Conservation (phyloP, 129 eudicot species). For the Daucus carota region DNA sequence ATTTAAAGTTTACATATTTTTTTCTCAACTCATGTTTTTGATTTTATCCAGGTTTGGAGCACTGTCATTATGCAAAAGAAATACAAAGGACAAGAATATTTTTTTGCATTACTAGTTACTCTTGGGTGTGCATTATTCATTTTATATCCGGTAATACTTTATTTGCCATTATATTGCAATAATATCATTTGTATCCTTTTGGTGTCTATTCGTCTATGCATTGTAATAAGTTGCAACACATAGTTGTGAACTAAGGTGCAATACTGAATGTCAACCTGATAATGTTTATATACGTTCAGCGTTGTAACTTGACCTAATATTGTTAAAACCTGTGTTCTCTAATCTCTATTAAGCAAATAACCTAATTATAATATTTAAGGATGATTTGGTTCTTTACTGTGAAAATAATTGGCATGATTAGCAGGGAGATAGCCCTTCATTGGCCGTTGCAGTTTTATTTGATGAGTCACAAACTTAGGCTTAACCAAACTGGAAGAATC, state of each 20-base stretch:
- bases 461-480: background rate
- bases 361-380: background rate
- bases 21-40: background rate
- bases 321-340: too few species aligned
- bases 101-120: constrained; percentile 46
- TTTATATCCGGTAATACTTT: constrained; percentile 36
- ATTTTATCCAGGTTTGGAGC: constrained; percentile 49
- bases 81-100: constrained; percentile 48
- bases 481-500: background rate
- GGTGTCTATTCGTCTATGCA: background rate
- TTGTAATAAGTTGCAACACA: background rate
- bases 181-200: constrained; percentile 4
- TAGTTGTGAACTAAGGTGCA: background rate
- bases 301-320: background rate
- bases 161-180: constrained; percentile 33
- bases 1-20: background rate
- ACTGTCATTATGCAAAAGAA: constrained; percentile 53
- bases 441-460: background rate
- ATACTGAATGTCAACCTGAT: background rate
- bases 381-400: background rate
- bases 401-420: background rate
- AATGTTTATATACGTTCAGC: background rate
- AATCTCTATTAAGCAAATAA: background rate
- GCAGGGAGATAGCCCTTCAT: background rate
- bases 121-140: constrained; percentile 54